These are phyloP conservation scores for Boletellus emodensis DNA, from an alignment of 768 basidiomycete species.

Conservation along the genomic window DNA sequence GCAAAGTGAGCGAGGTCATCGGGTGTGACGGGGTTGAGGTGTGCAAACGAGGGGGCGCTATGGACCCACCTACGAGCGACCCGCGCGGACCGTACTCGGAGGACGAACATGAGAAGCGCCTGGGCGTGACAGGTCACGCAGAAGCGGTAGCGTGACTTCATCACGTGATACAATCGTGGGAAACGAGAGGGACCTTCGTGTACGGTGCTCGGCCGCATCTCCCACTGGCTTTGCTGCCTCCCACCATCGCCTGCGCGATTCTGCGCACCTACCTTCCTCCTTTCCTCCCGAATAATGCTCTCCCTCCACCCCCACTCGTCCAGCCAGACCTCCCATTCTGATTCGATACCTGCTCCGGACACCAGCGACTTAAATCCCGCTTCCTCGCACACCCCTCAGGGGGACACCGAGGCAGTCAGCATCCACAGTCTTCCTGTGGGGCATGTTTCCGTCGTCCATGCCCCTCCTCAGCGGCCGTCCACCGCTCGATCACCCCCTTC, in stretches of 20 bases:
- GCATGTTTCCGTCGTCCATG: conserved; percentile 43
- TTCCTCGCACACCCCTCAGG: conserved; percentile 29
- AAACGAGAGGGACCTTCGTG: conserved; percentile 2
- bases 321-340: background rate
- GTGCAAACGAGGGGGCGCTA: conserved; percentile 15
- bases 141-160: background rate
- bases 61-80: conserved; percentile 16
- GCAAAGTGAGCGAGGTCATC: conserved; percentile 66
- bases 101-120: conserved; percentile 4
- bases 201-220: background rate
- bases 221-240: conserved; percentile 3
- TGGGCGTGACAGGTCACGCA: background rate
- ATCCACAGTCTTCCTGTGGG: conserved; percentile 57
- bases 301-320: background rate
- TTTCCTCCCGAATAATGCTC: conserved; percentile 1
- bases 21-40: conserved; percentile 47
- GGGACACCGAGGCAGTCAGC: conserved; percentile 48
- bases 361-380: conserved; percentile 25
- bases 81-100: background rate
- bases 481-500: conserved; percentile 29
- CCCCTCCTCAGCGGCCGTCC: conserved; percentile 29
- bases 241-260: conserved; percentile 1
- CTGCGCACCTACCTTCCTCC: background rate
- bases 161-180: conserved; percentile 17
- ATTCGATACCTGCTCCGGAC: background rate